A percentile compares a stretch with the other conserved stretches of the same genome.
Evolutionary conservation across 148 eudicot genomes (phyloP).

Genomic region (Drosera capensis): DNA sequence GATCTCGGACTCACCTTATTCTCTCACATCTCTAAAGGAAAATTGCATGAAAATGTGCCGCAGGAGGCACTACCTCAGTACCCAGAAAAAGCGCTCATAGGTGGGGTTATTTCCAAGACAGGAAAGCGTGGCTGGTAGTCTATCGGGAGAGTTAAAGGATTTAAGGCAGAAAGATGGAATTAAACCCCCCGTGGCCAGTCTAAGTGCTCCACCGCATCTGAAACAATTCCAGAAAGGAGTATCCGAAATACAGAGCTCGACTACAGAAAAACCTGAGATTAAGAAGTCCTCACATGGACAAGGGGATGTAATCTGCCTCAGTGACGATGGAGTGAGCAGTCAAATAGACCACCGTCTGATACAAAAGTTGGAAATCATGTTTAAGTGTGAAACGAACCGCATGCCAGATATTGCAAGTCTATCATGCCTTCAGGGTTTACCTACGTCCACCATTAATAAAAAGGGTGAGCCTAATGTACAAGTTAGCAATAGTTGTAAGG

Average conservation of each 20-base stretch:
- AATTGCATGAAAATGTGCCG: conserved; percentile 17
- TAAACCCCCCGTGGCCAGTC: conserved; percentile 9
- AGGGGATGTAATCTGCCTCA: conserved; percentile 51
- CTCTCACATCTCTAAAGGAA: conserved; percentile 50
- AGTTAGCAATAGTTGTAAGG: conserved; percentile 17
- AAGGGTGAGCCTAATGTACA: conserved; percentile 18
- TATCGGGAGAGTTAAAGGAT: conserved; percentile 11
- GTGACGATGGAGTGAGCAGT: conserved; percentile 82
- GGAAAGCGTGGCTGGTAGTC: conserved; percentile 16
- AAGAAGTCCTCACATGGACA: conserved; percentile 23
- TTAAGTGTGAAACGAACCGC: conserved; percentile 16
- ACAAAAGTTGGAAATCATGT: conserved; percentile 17
- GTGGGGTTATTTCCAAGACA: conserved; percentile 12
- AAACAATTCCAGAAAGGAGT: conserved; percentile 12
- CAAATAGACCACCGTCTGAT: conserved; percentile 12
- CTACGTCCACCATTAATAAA: conserved; percentile 16
- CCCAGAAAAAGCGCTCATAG: conserved; percentile 14
- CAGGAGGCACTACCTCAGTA: conserved; percentile 15
- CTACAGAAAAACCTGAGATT: conserved; percentile 13
- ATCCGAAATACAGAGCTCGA: conserved; percentile 9
- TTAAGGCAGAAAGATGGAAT: conserved; percentile 18
- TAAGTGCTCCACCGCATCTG: conserved; percentile 7
- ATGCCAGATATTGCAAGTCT: conserved; percentile 15
- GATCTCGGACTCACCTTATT: conserved; percentile 80
- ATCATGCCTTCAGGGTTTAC: conserved; percentile 21